A percentile compares a stretch with the other conserved stretches of the same genome.
Conservation (phyloP, 768 basidiomycete species). For the Albatrellus ellisii region DNA sequence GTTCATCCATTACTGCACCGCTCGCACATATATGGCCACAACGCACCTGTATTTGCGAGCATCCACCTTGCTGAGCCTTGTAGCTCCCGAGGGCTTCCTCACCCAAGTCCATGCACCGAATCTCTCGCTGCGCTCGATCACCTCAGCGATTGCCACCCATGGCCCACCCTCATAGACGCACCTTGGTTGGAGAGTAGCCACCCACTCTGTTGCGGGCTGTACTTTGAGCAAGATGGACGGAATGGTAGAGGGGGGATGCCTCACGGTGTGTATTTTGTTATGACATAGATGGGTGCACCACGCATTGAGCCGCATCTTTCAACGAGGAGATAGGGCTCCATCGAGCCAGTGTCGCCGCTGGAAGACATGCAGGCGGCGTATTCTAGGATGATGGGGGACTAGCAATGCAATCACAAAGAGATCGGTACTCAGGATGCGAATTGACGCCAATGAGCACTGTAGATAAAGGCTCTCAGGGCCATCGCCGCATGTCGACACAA, state of each 20-base stretch:
- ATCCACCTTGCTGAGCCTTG: conserved; percentile 27
- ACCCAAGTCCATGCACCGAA: conserved; percentile 30
- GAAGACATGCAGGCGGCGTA: conserved; percentile 17
- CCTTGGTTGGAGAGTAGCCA: background rate
- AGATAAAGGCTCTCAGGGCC: background rate
- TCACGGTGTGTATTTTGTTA: conserved; percentile 29
- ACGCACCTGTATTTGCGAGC: conserved; percentile 29
- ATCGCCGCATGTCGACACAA: background rate
- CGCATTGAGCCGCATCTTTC: conserved; percentile 29
- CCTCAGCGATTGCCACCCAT: background rate
- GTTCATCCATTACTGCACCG: background rate
- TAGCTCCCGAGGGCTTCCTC: conserved; percentile 27
- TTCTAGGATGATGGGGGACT: conserved; percentile 10
- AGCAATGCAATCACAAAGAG: too few species aligned
- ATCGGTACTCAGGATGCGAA: background rate
- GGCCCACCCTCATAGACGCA: background rate
- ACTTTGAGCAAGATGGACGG: too few species aligned
- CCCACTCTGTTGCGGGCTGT: background rate
- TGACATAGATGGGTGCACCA: conserved; percentile 30
- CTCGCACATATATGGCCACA: conserved; percentile 5
- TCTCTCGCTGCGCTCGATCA: conserved; percentile 21
- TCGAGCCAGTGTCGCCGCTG: conserved; percentile 13
- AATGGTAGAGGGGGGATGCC: conserved; percentile 13
- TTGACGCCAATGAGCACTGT: background rate
- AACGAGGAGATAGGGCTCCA: conserved; percentile 25